Evolutionary conservation across 2,329 filamentous ascomycete genomes (phyloP).

Genomic region (Apiospora pterosperma): DNA sequence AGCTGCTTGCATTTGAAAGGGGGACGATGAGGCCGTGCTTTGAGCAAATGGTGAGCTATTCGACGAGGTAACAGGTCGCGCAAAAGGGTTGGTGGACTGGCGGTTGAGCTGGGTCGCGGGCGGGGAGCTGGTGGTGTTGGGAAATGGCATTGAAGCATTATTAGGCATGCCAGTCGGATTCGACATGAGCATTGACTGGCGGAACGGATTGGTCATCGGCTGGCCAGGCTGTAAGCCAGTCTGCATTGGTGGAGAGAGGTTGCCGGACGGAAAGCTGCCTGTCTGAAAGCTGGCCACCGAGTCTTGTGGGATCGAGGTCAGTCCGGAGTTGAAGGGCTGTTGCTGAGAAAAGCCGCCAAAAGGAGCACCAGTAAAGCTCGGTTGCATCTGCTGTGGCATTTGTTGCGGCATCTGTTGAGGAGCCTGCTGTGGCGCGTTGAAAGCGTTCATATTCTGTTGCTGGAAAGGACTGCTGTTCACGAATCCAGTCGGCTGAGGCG

Average conservation of each 20-base stretch:
- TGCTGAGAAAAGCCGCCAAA: slow-evolving; percentile 81
- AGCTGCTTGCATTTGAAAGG: slow-evolving; percentile 21
- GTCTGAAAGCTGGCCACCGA: slow-evolving; percentile 48
- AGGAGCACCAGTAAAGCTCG: slow-evolving; percentile 64
- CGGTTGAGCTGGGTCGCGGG: slow-evolving; percentile 38
- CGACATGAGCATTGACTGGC: slow-evolving; percentile 77
- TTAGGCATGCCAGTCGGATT: slow-evolving; percentile 47
- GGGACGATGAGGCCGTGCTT: slow-evolving; percentile 22
- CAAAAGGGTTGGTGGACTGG: slow-evolving; percentile 84
- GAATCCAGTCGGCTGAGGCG: slow-evolving; percentile 33
- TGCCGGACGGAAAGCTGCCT: slow-evolving; percentile 39
- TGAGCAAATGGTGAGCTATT: slow-evolving; percentile 31
- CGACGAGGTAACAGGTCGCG: slow-evolving; percentile 57
- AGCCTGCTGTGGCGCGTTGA: slow-evolving; percentile 28
- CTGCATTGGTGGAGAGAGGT: slow-evolving; percentile 37
- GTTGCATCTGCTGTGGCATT: slow-evolving; percentile 31
- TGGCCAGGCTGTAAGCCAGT: slow-evolving; percentile 44
- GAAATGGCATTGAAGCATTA: slow-evolving; percentile 34
- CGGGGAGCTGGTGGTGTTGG: slow-evolving; percentile 38
- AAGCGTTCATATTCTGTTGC: slow-evolving; percentile 30
- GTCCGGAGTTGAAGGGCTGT: slow-evolving; percentile 49
- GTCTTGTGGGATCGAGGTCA: slow-evolving; percentile 58
- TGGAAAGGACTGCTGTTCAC: slow-evolving; percentile 39
- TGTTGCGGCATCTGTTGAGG: slow-evolving; percentile 34
- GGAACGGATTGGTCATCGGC: slow-evolving; percentile 85